These are phyloP conservation scores for Claviceps spartinae DNA, from an alignment of 2,329 filamentous ascomycete genomes.

Conservation along the genomic window DNA sequence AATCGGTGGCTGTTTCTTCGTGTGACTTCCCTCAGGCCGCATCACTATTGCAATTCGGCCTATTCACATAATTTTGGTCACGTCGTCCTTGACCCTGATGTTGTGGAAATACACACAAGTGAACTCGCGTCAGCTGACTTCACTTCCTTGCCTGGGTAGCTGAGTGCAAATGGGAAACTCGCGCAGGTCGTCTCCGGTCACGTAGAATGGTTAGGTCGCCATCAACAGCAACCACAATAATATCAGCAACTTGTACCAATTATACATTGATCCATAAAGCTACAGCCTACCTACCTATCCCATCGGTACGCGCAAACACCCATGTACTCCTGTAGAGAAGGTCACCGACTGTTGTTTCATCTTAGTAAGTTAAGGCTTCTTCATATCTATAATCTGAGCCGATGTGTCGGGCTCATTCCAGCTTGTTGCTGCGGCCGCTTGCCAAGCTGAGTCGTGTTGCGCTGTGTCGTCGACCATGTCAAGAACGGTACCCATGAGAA, in stretches of 20 bases:
- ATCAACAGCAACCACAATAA: slow-evolving; percentile 2
- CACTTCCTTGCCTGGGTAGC: slow-evolving; percentile 7
- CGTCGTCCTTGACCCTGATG: slow-evolving; percentile 71
- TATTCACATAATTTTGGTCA: slow-evolving; percentile 75
- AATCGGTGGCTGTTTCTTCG: not conserved
- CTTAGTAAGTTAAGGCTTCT: too few relatives aligned
- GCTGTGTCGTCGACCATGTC: too few relatives aligned
- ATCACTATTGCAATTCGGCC: not conserved
- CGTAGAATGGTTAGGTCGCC: not conserved
- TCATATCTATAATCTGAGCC: too few relatives aligned
- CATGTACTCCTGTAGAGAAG: too few relatives aligned
- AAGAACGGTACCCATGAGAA: too few relatives aligned
- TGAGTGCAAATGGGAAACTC: not conserved
- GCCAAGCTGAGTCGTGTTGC: too few relatives aligned
- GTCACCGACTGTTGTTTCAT: too few relatives aligned
- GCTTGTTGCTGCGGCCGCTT: too few relatives aligned
- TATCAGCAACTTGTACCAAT: slow-evolving; percentile 23
- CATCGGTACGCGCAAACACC: too few relatives aligned
- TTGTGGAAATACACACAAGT: slow-evolving; percentile 20
- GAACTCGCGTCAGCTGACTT: slow-evolving; percentile 17
- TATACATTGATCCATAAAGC: too few relatives aligned
- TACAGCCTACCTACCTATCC: too few relatives aligned
- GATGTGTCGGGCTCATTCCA: too few relatives aligned
- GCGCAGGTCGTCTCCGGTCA: not conserved
- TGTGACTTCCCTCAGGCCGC: not conserved